Conservation (phyloP, 2,329 filamentous ascomycete species). For the Coleophoma crateriformis region DNA sequence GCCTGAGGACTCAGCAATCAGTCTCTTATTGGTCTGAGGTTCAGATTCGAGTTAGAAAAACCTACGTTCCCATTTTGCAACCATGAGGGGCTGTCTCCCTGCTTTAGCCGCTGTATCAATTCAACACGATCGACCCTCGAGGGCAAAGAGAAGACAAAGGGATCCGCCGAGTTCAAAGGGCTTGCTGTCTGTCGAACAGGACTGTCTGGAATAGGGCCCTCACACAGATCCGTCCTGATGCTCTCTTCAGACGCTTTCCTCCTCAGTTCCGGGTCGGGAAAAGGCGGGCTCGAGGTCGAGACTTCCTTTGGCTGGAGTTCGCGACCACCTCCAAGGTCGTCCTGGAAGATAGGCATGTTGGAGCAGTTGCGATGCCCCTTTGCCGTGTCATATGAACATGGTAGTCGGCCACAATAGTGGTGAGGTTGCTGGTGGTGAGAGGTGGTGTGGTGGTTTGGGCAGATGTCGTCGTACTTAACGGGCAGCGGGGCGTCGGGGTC, state of each 20-base stretch:
- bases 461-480: conserved; percentile 4
- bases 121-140: conserved; percentile 58
- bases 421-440: conserved; percentile 6
- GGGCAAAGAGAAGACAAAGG: conserved; percentile 11
- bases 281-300: conserved; percentile 18
- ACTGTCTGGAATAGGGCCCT: conserved; percentile 40
- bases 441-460: conserved; percentile 2
- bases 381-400: conserved; percentile 14
- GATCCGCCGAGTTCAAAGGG: conserved; percentile 9
- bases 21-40: too few relatives aligned
- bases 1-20: conserved; percentile 10
- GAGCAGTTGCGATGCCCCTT: conserved; percentile 10
- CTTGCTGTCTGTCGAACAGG: conserved; percentile 7
- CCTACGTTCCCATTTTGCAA: conserved; percentile 57
- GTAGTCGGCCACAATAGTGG: conserved; percentile 5
- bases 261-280: conserved; percentile 11
- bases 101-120: conserved; percentile 80
- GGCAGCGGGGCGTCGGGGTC: conserved; percentile 10
- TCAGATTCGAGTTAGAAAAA: not conserved
- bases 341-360: conserved; percentile 54
- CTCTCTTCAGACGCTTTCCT: conserved; percentile 52
- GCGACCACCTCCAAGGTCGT: conserved; percentile 35
- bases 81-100: conserved; percentile 72
- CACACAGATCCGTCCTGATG: conserved; percentile 54
- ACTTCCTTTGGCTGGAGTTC: conserved; percentile 11